Evolutionary conservation across 768 basidiomycete species (phyloP).

Genomic region (Tylopilus subfusipes): DNA sequence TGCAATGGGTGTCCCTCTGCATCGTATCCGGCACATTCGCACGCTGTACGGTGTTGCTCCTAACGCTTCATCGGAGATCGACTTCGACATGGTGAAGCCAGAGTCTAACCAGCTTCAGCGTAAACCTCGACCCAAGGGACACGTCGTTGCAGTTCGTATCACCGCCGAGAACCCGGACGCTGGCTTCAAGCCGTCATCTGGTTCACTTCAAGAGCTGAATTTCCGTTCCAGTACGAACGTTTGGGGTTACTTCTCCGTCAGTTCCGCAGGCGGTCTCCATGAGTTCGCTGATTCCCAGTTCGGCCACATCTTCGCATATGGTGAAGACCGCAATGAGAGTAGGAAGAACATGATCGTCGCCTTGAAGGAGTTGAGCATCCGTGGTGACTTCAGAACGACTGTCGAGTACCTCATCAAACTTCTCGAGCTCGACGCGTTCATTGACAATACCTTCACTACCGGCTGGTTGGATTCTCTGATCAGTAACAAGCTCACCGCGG

Average conservation of each 20-base stretch:
- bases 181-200: slow-evolving; percentile 98
- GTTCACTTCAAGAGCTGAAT: slow-evolving; percentile 95
- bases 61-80: slow-evolving; percentile 85
- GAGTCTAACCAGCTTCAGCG: slow-evolving; percentile 86
- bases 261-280: slow-evolving; percentile 92
- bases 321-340: slow-evolving; percentile 91
- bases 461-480: slow-evolving; percentile 98
- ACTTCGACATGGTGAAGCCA: slow-evolving; percentile 93
- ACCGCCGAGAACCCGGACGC: slow-evolving; percentile 99
- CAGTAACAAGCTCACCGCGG: slow-evolving; percentile 94
- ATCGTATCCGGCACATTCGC: slow-evolving; percentile 93
- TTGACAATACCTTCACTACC: slow-evolving; percentile 96
- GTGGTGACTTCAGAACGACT: slow-evolving; percentile 97
- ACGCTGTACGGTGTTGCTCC: slow-evolving; percentile 93
- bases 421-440: slow-evolving; percentile 92
- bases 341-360: slow-evolving; percentile 99
- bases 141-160: slow-evolving; percentile 98
- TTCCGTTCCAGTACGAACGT: slow-evolving; percentile 99
- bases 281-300: slow-evolving; percentile 99
- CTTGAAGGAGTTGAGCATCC: slow-evolving; percentile 95
- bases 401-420: slow-evolving; percentile 99
- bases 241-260: slow-evolving; percentile 99
- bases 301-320: slow-evolving; percentile 98
- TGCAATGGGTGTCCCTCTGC: slow-evolving; percentile 96
- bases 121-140: slow-evolving; percentile 94